Evolutionary conservation across 306 rosid genomes (phyloP).

Genomic region (Castanea crenata): DNA sequence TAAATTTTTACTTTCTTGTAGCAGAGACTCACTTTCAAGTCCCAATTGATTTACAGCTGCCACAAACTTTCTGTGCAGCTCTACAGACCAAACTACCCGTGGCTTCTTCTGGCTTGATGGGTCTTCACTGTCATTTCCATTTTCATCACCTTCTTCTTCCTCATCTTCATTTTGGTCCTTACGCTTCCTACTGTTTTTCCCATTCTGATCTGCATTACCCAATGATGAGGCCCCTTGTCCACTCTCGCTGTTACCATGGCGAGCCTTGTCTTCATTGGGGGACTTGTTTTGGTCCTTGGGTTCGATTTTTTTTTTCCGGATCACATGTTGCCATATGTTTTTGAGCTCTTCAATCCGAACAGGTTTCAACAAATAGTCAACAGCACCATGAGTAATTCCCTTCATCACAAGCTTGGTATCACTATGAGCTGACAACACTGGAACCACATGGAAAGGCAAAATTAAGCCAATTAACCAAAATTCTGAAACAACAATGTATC

Average conservation of each 20-base stretch:
- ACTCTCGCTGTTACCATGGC: conserved; percentile 23
- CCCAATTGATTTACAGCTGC: conserved; percentile 68
- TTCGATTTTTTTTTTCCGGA: conserved; percentile 59
- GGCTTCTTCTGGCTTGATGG: conserved; percentile 57
- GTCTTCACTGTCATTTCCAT: conserved; percentile 54
- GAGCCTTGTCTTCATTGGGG: conserved; percentile 25
- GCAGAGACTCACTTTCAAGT: conserved; percentile 62
- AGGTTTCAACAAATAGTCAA: conserved; percentile 83
- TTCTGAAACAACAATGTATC: not conserved
- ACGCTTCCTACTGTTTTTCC: conserved; percentile 38
- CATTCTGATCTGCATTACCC: conserved; percentile 31
- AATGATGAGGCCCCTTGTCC: conserved; percentile 32
- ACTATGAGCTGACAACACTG: conserved; percentile 79
- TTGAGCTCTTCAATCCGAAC: conserved; percentile 70
- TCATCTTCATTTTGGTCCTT: conserved; percentile 59
- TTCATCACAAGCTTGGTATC: conserved; percentile 78
- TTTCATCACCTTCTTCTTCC: conserved; percentile 51
- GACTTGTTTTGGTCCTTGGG: conserved; percentile 38
- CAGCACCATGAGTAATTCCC: conserved; percentile 80
- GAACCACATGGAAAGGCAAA: conserved; percentile 13
- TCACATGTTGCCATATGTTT: conserved; percentile 90
- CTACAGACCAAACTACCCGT: conserved; percentile 68
- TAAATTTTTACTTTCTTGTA: conserved; percentile 3
- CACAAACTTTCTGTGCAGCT: conserved; percentile 70
- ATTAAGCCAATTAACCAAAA: conserved; percentile 17